A percentile compares a stretch with the other conserved stretches of the same genome.
Conservation (phyloP, 495 filamentous ascomycete genomes). For the Lineolata rhizophorae region DNA sequence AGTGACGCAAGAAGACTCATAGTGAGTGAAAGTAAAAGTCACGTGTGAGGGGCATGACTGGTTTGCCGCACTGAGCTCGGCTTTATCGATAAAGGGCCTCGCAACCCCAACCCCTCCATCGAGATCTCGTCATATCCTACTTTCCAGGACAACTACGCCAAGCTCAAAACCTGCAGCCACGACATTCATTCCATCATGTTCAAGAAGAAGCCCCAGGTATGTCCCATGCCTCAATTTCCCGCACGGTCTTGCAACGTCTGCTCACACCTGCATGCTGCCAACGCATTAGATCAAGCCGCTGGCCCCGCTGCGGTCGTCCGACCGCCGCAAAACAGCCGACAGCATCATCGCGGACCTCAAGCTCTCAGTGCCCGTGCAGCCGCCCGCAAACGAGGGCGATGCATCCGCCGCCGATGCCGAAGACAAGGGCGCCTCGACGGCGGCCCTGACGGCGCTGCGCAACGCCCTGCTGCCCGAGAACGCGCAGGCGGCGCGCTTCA, state of each 20-base stretch:
- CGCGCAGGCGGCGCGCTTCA: conserved; percentile 40
- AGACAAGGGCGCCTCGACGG: conserved; percentile 19
- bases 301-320: conserved; percentile 45
- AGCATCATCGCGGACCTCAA: conserved; percentile 42
- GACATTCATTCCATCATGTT: conserved; percentile 29
- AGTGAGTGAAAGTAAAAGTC: too few relatives aligned
- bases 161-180: neutral
- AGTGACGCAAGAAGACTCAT: too few relatives aligned
- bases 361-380: conserved; percentile 22
- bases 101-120: too few relatives aligned
- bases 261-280: neutral
- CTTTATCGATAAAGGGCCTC: too few relatives aligned
- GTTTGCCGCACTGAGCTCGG: too few relatives aligned
- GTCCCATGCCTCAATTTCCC: neutral
- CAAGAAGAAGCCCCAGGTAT: conserved; percentile 58
- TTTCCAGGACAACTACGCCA: neutral
- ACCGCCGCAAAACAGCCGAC: conserved; percentile 47
- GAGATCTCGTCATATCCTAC: neutral
- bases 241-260: neutral
- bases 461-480: conserved; percentile 46
- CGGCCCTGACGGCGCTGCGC: conserved; percentile 30
- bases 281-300: conserved; percentile 40
- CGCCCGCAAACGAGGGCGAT: conserved; percentile 16
- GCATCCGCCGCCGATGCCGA: conserved; percentile 11
- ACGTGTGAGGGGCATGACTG: too few relatives aligned